Evolutionary conservation across 2,329 filamentous ascomycete species (phyloP), one percentile per base, ranked within the genome.

Genomic region (Fusarium chuoi): DNA sequence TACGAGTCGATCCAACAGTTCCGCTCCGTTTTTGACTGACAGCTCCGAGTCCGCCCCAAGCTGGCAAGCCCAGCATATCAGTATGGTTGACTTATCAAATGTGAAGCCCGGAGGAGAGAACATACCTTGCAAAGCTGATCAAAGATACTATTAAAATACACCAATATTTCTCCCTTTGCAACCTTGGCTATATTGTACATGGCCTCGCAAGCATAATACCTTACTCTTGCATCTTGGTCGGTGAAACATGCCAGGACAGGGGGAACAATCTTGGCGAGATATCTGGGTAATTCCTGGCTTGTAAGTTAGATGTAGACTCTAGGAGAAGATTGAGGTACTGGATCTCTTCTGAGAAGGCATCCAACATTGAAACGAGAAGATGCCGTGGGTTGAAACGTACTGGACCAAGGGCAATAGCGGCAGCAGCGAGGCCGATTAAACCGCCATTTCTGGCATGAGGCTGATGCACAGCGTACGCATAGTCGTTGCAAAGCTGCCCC

Each of bases 161-260:
- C 90, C 74, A 99, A 84, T 26, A 99, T 96, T 83, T 99, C 96
- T 42, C 97, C 96, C 84, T 99, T 99, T 69, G 96, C 96, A 54
- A 99, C 96, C 85, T 99, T 99, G 80, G 96, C 95, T 80, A 99
- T 99, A 83, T 99, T 99, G 85, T 99, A 99, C 96, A 99, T 99
- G 83, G 95, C 97, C 86, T 99, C 96, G 84, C 96, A 99, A 30
- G 96, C 96, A 84, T 99, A 99, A 83, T 99, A 99, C 74, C 96
- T 90, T 38, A 98, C 96, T 66, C 96, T 90, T 35, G 96, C 95
- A 92, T 99, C 96, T 85, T 98, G 96, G 78, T 99, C 97, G 65
- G 94, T 94, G 83, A 99, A 99, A 86, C 97, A 99, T 59, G 96
- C 96, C 51, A 99, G 89, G 10, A 99, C 96, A 7, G 97, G 97